Evolutionary conservation across 768 basidiomycete species (phyloP).

Genomic region (Amanita muscaria): DNA sequence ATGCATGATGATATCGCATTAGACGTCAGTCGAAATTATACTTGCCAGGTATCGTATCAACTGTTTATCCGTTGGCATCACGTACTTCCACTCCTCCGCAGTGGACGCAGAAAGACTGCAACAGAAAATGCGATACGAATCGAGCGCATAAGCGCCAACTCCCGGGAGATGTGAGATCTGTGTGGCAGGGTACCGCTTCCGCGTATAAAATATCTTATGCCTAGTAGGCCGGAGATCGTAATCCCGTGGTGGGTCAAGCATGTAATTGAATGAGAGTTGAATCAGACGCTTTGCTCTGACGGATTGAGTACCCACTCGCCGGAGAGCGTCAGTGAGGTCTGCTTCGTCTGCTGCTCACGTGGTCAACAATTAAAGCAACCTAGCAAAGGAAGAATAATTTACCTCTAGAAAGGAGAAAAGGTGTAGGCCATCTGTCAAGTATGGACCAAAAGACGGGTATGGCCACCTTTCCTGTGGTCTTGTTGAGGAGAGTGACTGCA

Average conservation of each 20-base stretch:
- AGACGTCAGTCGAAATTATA: neutral
- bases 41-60: conserved; percentile 57
- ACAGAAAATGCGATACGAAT: conserved; percentile 71
- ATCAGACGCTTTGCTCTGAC: neutral
- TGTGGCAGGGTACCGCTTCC: conserved; percentile 33
- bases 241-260: neutral
- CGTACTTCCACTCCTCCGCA: conserved; percentile 50
- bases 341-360: neutral
- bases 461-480: conserved; percentile 54
- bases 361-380: neutral
- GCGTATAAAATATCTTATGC: conserved; percentile 14
- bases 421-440: conserved; percentile 48
- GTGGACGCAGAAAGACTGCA: conserved; percentile 21
- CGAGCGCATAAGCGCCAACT: conserved; percentile 61
- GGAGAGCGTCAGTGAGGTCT: neutral
- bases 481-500: conserved; percentile 60
- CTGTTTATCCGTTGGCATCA: conserved; percentile 62
- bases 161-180: conserved; percentile 54
- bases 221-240: neutral
- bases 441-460: conserved; percentile 59
- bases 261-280: neutral
- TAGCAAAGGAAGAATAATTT: conserved; percentile 18
- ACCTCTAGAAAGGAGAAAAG: conserved; percentile 50
- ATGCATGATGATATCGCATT: neutral
- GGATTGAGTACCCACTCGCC: neutral